Evolutionary conservation across 2,329 filamentous ascomycete genomes (phyloP).

Genomic region (Akanthomyces dipterigenus): DNA sequence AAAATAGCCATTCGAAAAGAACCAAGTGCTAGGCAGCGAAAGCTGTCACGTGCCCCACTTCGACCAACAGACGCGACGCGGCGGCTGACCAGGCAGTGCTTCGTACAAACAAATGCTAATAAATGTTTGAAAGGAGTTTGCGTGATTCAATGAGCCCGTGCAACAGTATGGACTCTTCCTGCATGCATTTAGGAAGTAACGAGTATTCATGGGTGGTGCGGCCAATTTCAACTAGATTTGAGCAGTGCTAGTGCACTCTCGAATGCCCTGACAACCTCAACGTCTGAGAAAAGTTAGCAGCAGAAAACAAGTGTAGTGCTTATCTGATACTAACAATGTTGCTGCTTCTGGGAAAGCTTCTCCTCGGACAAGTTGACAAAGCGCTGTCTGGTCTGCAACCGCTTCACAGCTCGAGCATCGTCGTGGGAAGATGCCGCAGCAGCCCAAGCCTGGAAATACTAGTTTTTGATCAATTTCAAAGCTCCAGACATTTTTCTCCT

Average conservation of each 20-base stretch:
- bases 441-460: conserved; percentile 81
- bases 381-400: conserved; percentile 71
- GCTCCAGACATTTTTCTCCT: not conserved
- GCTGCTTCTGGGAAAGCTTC: conserved; percentile 64
- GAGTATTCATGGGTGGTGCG: not conserved
- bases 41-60: conserved; percentile 8
- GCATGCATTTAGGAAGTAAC: not conserved
- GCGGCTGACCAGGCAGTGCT: not conserved
- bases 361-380: conserved; percentile 71
- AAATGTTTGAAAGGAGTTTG: not conserved
- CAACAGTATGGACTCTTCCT: too few relatives aligned
- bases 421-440: conserved; percentile 65
- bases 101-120: not conserved
- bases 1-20: not conserved
- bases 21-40: not conserved
- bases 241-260: conserved; percentile 54
- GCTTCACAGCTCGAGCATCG: conserved; percentile 68
- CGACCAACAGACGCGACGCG: not conserved
- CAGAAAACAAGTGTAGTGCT: too few relatives aligned
- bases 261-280: conserved; percentile 56
- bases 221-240: conserved; percentile 24
- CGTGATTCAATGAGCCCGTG: not conserved
- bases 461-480: not conserved
- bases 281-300: conserved; percentile 22
- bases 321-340: conserved; percentile 59